Percentiles rank a stretch among this genome's conserved stretches.
Evolutionary conservation across 768 basidiomycete species (phyloP).

Genomic region (Hydnomerulius pinastri): DNA sequence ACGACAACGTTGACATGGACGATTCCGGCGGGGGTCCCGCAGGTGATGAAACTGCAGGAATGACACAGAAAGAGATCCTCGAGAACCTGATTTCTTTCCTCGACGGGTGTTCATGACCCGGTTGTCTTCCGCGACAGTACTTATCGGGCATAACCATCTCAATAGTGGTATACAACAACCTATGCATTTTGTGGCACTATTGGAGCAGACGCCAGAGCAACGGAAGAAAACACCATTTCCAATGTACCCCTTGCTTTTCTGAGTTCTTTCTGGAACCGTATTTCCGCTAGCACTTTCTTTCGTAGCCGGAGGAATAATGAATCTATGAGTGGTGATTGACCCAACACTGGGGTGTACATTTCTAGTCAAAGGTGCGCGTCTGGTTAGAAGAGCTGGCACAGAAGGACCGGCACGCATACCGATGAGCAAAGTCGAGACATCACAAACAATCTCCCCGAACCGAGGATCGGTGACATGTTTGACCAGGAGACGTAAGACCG

Average conservation of each 20-base stretch:
- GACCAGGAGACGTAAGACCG: constrained; percentile 81
- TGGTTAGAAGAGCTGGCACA: constrained; percentile 5
- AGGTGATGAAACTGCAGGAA: constrained; percentile 36
- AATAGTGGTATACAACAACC: constrained; percentile 3
- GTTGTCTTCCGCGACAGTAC: neutral
- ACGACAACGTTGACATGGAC: constrained; percentile 70
- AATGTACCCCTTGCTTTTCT: constrained; percentile 82
- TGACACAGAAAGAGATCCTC: constrained; percentile 69
- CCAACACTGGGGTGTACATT: constrained; percentile 89
- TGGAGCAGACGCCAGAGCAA: constrained; percentile 35
- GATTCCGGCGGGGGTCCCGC: constrained; percentile 28
- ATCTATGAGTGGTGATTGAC: constrained; percentile 92
- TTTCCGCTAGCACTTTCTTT: constrained; percentile 82
- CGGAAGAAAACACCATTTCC: constrained; percentile 83
- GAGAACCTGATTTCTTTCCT: constrained; percentile 68
- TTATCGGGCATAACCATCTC: constrained; percentile 15
- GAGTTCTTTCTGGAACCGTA: constrained; percentile 87
- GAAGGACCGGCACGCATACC: constrained; percentile 51
- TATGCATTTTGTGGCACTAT: constrained; percentile 17
- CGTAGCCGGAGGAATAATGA: constrained; percentile 77
- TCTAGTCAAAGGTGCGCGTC: constrained; percentile 48
- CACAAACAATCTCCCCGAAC: constrained; percentile 87
- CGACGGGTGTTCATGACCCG: constrained; percentile 29
- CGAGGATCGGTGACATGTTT: constrained; percentile 88
- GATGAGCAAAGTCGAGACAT: constrained; percentile 77